Evolutionary conservation across 805 yeast genomes (phyloP).

Genomic region (Kazachstania africana): DNA sequence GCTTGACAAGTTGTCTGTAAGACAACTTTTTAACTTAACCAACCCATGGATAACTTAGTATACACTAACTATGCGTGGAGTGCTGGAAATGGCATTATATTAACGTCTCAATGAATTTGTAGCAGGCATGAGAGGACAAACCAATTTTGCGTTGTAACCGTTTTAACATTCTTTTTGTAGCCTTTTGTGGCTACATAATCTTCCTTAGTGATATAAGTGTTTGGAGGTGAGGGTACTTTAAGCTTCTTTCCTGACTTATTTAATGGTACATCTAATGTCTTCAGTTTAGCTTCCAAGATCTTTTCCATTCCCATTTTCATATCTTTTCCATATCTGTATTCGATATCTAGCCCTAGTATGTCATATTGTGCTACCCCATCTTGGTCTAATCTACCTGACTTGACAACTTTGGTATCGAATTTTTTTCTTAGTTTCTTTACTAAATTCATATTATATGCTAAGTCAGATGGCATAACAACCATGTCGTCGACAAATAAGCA

Average conservation of each 20-base stretch:
- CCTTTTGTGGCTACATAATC: background rate
- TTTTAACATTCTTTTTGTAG: constrained; percentile 3
- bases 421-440: constrained; percentile 1
- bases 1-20: too few relatives aligned
- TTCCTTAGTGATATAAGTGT: constrained; percentile 2
- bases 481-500: constrained; percentile 10
- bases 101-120: too few relatives aligned
- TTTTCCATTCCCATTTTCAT: constrained; percentile 9
- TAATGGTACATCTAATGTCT: constrained; percentile 2
- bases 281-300: constrained; percentile 3
- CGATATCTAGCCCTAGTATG: constrained; percentile 7
- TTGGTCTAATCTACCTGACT: constrained; percentile 3
- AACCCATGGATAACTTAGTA: too few relatives aligned
- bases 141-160: constrained; percentile 7
- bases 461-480: constrained; percentile 4
- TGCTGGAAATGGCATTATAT: too few relatives aligned
- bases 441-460: background rate
- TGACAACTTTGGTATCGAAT: constrained; percentile 8
- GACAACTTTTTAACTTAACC: too few relatives aligned
- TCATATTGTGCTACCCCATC: constrained; percentile 8
- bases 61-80: too few relatives aligned
- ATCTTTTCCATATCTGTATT: constrained; percentile 2
- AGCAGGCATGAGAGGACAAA: constrained; percentile 6
- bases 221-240: constrained; percentile 7
- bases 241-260: constrained; percentile 1